Evolutionary conservation across 73 alveolate genomes (phyloP), one percentile per base, ranked within the genome.

Genomic region (Paraurostyla sp.): DNA sequence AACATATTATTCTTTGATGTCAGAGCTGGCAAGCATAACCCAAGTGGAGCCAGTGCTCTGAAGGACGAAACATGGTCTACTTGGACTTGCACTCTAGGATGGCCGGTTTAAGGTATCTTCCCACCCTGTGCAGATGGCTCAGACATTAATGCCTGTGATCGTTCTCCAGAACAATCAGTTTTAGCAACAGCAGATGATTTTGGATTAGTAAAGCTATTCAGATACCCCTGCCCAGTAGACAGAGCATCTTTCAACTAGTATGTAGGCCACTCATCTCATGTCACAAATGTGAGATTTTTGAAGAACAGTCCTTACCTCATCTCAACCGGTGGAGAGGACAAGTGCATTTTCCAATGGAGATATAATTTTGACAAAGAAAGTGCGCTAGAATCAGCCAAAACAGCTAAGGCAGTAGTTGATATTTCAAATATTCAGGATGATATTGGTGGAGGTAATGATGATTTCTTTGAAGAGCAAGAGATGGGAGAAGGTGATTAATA

Each of bases 31-130:
- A 49, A 76, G 60, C 99, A 96, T 51, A 91, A 94, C 23, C 91
- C 98, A 54, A 93, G 93, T 86, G 98, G 98, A 45, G 95, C 99
- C 38, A 85, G 95, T 41, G 84, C 85, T 54, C 80, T 87, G 73
- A 89, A 75, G 90, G 98, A 97, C 58, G 98, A 93, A 52, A 81
- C 71, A 38, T 98, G 99, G 99, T 3, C 57, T 13, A 92, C 95
- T n/a, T 88, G 92, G 85, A 88, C 95, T 18, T 94, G 96, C 51
- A 89, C 85, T 43, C 71, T 92, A 42, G 99, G 99, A 30, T 98
- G 99, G 99, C 97, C 98, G 25, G 99, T 97, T 30, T 97, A 96
- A 87, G 99, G 99, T 18, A 97, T 98, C 33, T 98, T 99, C 99
- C 99, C 99, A 20, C 94, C 95, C 7, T 96, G 96, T 81, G 99